Conservation (phyloP, 306 rosid genomes). For the cucumber (Cucumis sativus) region Cucumber_9930_V3 NC_026657.2:12999001-12999500, state of each 20-base stretch:
- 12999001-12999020: constrained; percentile 50
- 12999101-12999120: constrained; percentile 75
- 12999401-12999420: neutral
- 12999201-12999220: constrained; percentile 50
- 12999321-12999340: constrained; percentile 39
- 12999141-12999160: constrained; percentile 46
- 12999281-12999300: constrained; percentile 48
- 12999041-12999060: constrained; percentile 69
- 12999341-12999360: constrained; percentile 15
- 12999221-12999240: constrained; percentile 84
- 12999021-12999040: constrained; percentile 38
- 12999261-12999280: constrained; percentile 68
- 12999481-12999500: neutral
- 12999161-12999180: constrained; percentile 53
- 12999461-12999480: neutral
- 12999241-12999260: constrained; percentile 89
- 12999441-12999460: neutral
- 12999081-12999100: constrained; percentile 75
- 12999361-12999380: constrained; percentile 12
- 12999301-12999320: constrained; percentile 49
- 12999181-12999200: constrained; percentile 31
- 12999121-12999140: constrained; percentile 72
- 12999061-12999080: constrained; percentile 51
- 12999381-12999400: constrained; percentile 22
- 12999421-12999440: neutral